Conservation (phyloP, 1,139 yeast genomes). For the Wickerhamomyces sp. region DNA sequence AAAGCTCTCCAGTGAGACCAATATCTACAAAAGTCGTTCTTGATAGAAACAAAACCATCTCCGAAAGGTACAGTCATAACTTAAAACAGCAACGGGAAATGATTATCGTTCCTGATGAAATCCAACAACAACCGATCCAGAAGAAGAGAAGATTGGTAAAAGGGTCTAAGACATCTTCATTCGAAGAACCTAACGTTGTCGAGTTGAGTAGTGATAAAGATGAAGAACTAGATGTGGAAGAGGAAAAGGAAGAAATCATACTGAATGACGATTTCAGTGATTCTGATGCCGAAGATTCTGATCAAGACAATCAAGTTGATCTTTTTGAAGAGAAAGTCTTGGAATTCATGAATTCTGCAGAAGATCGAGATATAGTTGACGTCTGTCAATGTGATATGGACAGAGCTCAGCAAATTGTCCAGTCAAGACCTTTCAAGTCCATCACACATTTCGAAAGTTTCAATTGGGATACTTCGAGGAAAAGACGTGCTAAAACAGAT, state of each 20-base stretch:
- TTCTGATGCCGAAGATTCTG: constrained; percentile 23
- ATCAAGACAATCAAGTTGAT: constrained; percentile 22
- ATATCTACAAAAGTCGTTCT: constrained; percentile 54
- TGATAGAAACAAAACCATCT: constrained; percentile 48
- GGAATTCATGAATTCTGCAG: constrained; percentile 74
- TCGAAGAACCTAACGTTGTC: background rate
- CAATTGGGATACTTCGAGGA: constrained; percentile 34
- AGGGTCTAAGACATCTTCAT: constrained; percentile 17
- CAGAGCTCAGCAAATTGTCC: constrained; percentile 58
- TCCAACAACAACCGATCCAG: too few relatives aligned
- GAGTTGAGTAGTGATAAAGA: constrained; percentile 9
- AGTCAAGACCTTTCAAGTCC: constrained; percentile 62
- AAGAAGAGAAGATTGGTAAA: constrained; percentile 26
- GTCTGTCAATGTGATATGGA: constrained; percentile 66
- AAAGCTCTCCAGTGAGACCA: constrained; percentile 18
- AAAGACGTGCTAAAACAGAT: constrained; percentile 41
- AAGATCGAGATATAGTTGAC: constrained; percentile 72
- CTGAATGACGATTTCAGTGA: constrained; percentile 21
- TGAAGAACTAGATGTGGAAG: constrained; percentile 7
- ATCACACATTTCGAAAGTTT: constrained; percentile 54
- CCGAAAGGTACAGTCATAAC: constrained; percentile 37
- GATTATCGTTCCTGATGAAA: constrained; percentile 2
- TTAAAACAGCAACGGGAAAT: constrained; percentile 4
- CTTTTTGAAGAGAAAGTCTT: constrained; percentile 66
- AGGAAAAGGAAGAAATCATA: constrained; percentile 20